A percentile compares a stretch with the other conserved stretches of the same genome.
Conservation (phyloP, 2,329 filamentous ascomycete genomes). For the Hirsutella rhossiliensis region DNA sequence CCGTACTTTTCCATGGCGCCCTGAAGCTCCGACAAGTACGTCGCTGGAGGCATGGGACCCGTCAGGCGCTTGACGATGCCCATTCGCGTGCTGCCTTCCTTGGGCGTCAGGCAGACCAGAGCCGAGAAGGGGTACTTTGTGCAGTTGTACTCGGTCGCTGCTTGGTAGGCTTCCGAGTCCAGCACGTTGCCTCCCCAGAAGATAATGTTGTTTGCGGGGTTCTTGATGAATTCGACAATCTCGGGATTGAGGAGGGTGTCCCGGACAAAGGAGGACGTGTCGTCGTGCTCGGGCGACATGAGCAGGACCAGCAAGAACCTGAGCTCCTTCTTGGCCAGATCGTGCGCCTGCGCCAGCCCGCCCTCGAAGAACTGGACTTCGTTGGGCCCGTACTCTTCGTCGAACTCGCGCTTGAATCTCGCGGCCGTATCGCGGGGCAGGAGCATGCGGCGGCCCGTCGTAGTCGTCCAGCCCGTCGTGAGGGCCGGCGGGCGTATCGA, state of each 20-base stretch:
- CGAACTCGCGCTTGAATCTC: constrained; percentile 83
- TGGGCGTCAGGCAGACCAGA: constrained; percentile 76
- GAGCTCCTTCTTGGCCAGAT: constrained; percentile 78
- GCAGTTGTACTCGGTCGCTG: constrained; percentile 73
- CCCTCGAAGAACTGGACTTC: constrained; percentile 71
- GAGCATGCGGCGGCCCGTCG: constrained; percentile 60
- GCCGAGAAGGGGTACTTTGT: constrained; percentile 89
- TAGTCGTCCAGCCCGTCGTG: constrained; percentile 43
- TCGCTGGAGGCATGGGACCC: constrained; percentile 55
- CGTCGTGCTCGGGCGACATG: constrained; percentile 87
- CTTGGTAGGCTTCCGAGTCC: constrained; percentile 89
- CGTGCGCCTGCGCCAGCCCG: constrained; percentile 84
- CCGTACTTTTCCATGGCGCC: constrained; percentile 62
- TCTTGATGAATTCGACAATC: constrained; percentile 60
- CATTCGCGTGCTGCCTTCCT: constrained; percentile 77
- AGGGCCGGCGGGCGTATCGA: constrained; percentile 42
- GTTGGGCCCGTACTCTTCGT: constrained; percentile 75
- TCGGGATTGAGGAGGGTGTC: constrained; percentile 71
- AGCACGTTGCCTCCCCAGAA: constrained; percentile 89
- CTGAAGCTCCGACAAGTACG: constrained; percentile 67
- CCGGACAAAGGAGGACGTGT: constrained; percentile 68
- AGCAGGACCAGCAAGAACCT: constrained; percentile 86
- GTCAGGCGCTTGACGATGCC: constrained; percentile 70
- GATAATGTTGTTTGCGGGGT: constrained; percentile 66
- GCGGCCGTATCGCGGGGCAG: constrained; percentile 80